These are phyloP conservation scores for Boletus vinaceobasis DNA, from an alignment of 768 basidiomycete species.

Conservation along the genomic window DNA sequence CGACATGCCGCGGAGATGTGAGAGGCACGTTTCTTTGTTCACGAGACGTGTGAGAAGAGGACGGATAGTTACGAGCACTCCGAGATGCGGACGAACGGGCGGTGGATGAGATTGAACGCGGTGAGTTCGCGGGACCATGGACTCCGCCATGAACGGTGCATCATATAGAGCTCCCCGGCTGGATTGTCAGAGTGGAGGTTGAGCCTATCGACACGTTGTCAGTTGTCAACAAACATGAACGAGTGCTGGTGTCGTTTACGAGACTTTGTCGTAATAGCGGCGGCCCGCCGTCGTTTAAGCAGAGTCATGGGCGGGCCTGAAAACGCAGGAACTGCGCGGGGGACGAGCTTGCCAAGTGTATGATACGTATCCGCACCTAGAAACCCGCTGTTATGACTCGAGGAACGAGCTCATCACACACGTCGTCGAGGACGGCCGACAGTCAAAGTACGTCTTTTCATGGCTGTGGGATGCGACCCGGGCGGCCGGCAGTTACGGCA, in stretches of 20 bases:
- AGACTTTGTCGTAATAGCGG: neutral
- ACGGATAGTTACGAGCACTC: neutral
- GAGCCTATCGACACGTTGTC: neutral
- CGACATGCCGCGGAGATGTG: constrained; percentile 10
- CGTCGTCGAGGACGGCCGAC: neutral
- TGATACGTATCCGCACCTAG: neutral
- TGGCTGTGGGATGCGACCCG: constrained; percentile 11
- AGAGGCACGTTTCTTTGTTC: neutral
- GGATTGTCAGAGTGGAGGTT: neutral
- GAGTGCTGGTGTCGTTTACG: neutral
- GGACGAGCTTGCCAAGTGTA: neutral
- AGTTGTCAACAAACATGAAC: neutral
- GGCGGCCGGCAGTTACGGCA: constrained; percentile 23
- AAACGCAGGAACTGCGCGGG: neutral
- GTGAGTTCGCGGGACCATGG: constrained; percentile 5
- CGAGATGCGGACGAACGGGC: neutral
- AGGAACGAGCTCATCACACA: neutral
- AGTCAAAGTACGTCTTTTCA: neutral
- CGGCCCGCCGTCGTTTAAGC: neutral
- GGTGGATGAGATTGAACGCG: neutral
- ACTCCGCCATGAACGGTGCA: neutral
- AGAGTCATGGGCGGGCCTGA: neutral
- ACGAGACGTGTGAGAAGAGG: neutral
- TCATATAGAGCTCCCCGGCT: neutral
- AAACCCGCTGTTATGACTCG: neutral